Evolutionary conservation across 176 grass and related monocot species (phyloP).

Genomic region (Oryza longistaminata): DNA sequence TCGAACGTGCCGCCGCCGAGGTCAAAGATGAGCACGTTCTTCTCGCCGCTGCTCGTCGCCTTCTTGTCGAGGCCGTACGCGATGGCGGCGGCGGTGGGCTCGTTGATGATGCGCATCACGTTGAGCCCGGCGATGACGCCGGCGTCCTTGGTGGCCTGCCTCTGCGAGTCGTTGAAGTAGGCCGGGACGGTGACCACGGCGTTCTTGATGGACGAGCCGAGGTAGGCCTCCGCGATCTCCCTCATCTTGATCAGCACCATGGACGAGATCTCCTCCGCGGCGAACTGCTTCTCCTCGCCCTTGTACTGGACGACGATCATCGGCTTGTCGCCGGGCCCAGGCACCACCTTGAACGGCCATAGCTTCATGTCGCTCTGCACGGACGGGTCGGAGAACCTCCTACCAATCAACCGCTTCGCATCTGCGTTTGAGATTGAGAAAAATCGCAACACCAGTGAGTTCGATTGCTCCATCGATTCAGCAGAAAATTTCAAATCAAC

Average conservation of each 20-base stretch:
- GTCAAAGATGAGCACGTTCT: slow-evolving; percentile 72
- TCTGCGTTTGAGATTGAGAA: slow-evolving; percentile 10
- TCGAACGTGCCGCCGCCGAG: slow-evolving; percentile 64
- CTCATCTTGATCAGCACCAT: slow-evolving; percentile 64
- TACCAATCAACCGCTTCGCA: slow-evolving; percentile 54
- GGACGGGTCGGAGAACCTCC: slow-evolving; percentile 54
- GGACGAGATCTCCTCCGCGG: slow-evolving; percentile 56
- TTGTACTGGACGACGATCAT: slow-evolving; percentile 59
- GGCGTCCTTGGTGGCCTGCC: slow-evolving; percentile 67
- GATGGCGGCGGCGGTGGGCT: slow-evolving; percentile 61
- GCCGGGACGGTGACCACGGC: slow-evolving; percentile 52
- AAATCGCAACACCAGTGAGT: not conserved
- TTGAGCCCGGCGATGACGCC: slow-evolving; percentile 53
- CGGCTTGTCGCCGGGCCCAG: slow-evolving; percentile 46
- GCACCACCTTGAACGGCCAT: slow-evolving; percentile 60
- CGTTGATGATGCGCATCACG: slow-evolving; percentile 70
- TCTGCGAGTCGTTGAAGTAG: slow-evolving; percentile 63
- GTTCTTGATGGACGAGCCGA: slow-evolving; percentile 55
- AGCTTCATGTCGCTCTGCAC: slow-evolving; percentile 65
- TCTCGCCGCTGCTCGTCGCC: slow-evolving; percentile 47
- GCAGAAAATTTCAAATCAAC: not conserved
- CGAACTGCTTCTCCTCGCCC: slow-evolving; percentile 62
- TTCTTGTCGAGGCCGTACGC: slow-evolving; percentile 71
- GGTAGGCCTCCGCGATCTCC: slow-evolving; percentile 54
- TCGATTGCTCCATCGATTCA: not conserved